Percentiles rank a stretch among this genome's conserved stretches.
Evolutionary conservation across 139 green algal genomes (phyloP).

Genomic region (Coelastrella sp.): DNA sequence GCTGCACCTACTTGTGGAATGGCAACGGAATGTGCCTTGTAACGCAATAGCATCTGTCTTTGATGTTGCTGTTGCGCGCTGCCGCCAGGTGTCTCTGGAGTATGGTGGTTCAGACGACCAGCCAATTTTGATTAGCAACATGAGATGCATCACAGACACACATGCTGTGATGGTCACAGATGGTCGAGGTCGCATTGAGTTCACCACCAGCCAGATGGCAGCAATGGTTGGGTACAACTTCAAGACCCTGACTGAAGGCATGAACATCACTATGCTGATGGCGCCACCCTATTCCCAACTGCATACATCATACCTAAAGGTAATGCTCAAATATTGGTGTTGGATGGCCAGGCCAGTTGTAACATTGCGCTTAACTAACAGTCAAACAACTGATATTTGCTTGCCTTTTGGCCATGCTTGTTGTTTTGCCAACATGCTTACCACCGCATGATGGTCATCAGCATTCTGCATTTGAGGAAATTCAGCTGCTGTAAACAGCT

Average conservation of each 20-base stretch:
- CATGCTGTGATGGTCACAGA: slow-evolving; percentile 54
- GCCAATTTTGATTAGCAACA: slow-evolving; percentile 47
- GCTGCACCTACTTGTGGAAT: not conserved
- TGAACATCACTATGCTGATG: slow-evolving; percentile 55
- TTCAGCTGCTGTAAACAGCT: no score
- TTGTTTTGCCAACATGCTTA: no score
- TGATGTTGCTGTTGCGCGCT: not conserved
- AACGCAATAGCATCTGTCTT: not conserved
- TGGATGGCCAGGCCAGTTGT: not conserved
- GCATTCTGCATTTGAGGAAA: no score
- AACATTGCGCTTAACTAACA: no score
- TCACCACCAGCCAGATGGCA: slow-evolving; percentile 33
- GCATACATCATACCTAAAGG: slow-evolving; percentile 61
- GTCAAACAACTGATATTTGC: no score
- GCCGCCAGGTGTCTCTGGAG: not conserved
- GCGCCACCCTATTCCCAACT: slow-evolving; percentile 56
- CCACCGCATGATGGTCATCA: no score
- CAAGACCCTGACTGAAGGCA: slow-evolving; percentile 28
- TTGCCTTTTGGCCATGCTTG: no score
- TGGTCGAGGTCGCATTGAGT: slow-evolving; percentile 33
- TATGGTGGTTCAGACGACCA: slow-evolving; percentile 49
- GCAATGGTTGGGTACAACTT: slow-evolving; percentile 45
- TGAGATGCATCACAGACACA: not conserved
- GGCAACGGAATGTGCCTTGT: not conserved
- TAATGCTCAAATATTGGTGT: not conserved